Percentiles rank a stretch among this genome's conserved stretches.
phyloP scores from a whole-genome alignment of 1,284 basidiomycete species.

The Cutaneotrichosporon cavernicola region DNA sequence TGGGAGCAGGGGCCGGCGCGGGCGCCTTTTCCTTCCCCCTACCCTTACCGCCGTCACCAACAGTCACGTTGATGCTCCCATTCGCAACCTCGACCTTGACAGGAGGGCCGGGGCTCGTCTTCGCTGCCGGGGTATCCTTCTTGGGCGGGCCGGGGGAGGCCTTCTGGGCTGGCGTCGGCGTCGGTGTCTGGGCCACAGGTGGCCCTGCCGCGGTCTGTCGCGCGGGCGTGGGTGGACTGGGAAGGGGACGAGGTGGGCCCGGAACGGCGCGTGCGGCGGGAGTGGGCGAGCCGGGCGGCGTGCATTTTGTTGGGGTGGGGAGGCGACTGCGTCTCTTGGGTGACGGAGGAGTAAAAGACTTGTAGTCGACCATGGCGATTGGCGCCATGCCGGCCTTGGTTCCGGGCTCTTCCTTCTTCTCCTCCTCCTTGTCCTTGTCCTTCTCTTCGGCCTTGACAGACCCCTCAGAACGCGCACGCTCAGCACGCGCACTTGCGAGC shows the following conservation, averaged over 20 bases:
- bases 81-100: constrained; percentile 5
- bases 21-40: neutral
- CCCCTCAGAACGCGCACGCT: neutral
- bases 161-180: neutral
- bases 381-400: neutral
- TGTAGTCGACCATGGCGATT: constrained; percentile 4
- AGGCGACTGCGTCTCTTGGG: neutral
- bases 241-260: neutral
- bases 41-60: neutral
- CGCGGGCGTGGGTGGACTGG: neutral
- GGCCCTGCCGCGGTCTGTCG: constrained; percentile 1
- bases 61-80: constrained; percentile 8
- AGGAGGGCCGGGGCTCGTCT: constrained; percentile 3
- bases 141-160: constrained; percentile 2
- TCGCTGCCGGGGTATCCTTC: neutral
- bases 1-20: neutral
- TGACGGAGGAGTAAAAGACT: neutral
- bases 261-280: neutral
- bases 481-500: neutral
- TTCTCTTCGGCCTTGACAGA: too few relatives aligned
- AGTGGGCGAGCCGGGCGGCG: neutral
- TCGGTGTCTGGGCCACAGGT: neutral
- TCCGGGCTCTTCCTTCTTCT: neutral
- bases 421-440: neutral
- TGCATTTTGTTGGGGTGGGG: neutral